phyloP scores from a whole-genome alignment of 2,329 filamentous ascomycete species.

The Cordyceps fumosorosea region DNA sequence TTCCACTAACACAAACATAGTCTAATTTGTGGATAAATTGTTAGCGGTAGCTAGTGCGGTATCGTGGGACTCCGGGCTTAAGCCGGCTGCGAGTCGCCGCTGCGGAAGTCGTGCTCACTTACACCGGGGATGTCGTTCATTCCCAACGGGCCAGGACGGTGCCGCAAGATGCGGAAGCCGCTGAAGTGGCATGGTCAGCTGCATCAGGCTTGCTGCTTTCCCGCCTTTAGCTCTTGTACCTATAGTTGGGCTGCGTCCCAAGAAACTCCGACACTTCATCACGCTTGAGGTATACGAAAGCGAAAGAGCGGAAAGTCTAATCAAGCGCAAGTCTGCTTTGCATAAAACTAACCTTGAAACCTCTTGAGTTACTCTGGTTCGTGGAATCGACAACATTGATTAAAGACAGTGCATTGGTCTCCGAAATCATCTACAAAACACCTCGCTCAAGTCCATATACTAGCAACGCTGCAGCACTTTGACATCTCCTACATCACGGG shows the following conservation, averaged over 20 bases:
- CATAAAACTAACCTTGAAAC: not conserved
- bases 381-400: not conserved
- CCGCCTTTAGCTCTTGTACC: not conserved
- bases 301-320: not conserved
- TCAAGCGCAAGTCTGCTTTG: not conserved
- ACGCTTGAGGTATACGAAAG: not conserved
- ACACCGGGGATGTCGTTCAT: not conserved
- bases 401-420: not conserved
- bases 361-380: not conserved
- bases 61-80: not conserved
- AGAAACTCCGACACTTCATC: not conserved
- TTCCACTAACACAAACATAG: not conserved
- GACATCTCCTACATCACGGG: not conserved
- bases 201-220: not conserved
- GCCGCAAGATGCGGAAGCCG: not conserved
- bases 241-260: not conserved
- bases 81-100: not conserved
- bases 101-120: constrained; percentile 6
- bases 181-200: not conserved
- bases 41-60: not conserved
- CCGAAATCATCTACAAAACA: not conserved
- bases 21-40: fast-evolving
- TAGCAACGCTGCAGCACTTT: not conserved
- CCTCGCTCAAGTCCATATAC: not conserved
- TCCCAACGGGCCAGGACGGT: not conserved